Percentiles rank a stretch among this genome's conserved stretches.
Conservation (phyloP, 2,329 filamentous ascomycete species). For the Diaporthe vexans region DNA sequence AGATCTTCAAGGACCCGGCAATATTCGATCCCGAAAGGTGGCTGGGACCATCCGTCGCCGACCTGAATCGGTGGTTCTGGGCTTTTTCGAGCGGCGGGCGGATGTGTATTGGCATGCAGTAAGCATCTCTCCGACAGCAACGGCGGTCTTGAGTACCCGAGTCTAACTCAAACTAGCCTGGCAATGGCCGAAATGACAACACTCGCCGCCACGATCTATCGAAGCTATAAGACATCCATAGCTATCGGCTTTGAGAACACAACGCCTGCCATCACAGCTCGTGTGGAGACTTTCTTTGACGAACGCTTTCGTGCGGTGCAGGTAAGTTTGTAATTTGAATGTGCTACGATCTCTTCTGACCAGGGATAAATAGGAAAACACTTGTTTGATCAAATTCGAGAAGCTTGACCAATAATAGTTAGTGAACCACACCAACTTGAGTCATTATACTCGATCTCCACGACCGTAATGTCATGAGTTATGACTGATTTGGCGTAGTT, state of each 20-base stretch:
- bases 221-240: not conserved
- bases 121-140: not conserved
- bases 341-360: not conserved
- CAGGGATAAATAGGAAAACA: not conserved
- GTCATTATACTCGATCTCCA: too few relatives aligned
- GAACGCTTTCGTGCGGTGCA: not conserved
- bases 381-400: not conserved
- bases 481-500: too few relatives aligned
- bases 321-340: not conserved
- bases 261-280: not conserved
- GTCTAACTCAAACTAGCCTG: not conserved
- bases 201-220: not conserved
- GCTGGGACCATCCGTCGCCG: not conserved
- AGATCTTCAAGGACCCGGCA: not conserved
- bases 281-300: not conserved
- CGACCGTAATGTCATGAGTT: too few relatives aligned
- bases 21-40: not conserved
- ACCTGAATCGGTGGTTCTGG: not conserved
- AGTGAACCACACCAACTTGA: not conserved
- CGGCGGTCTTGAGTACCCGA: not conserved
- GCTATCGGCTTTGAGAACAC: not conserved
- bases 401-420: not conserved
- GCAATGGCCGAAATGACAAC: not conserved
- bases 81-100: not conserved
- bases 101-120: constrained; percentile 1